These are phyloP conservation scores for Phytophthora multivora DNA, from an alignment of 352 stramenopile species.

Conservation along the genomic window DNA sequence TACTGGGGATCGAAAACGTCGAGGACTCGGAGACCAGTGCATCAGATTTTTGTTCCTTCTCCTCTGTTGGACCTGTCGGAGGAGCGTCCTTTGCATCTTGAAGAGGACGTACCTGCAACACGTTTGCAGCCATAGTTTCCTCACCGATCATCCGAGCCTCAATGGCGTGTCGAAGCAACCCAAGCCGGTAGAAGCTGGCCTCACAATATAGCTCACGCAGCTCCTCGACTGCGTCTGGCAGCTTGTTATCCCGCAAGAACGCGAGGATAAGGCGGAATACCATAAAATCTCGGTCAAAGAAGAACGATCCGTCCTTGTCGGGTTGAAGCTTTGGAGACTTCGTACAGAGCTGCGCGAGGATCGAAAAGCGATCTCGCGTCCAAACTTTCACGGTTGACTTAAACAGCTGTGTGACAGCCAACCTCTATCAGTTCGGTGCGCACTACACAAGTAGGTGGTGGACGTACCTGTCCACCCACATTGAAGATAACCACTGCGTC, in stretches of 20 bases:
- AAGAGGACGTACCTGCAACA: constrained; percentile 15
- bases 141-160: constrained; percentile 77
- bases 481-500: constrained; percentile 74
- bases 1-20: constrained; percentile 25
- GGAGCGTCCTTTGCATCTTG: background rate
- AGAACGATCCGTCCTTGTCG: constrained; percentile 62
- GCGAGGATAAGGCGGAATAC: constrained; percentile 76
- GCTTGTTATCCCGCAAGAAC: constrained; percentile 68
- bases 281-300: constrained; percentile 76
- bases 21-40: background rate
- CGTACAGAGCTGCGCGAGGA: constrained; percentile 82
- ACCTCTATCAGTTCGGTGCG: background rate
- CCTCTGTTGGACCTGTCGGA: background rate
- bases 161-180: constrained; percentile 75
- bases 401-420: constrained; percentile 47
- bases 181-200: constrained; percentile 77
- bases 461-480: constrained; percentile 56
- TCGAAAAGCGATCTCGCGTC: constrained; percentile 79
- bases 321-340: constrained; percentile 58
- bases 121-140: constrained; percentile 40
- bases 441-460: background rate
- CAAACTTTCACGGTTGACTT: constrained; percentile 75
- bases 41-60: constrained; percentile 2
- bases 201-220: constrained; percentile 82
- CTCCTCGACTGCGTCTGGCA: constrained; percentile 59